Evolutionary conservation across 1,284 basidiomycete genomes (phyloP).

Genomic region (Cryptococcus floricola): DNA sequence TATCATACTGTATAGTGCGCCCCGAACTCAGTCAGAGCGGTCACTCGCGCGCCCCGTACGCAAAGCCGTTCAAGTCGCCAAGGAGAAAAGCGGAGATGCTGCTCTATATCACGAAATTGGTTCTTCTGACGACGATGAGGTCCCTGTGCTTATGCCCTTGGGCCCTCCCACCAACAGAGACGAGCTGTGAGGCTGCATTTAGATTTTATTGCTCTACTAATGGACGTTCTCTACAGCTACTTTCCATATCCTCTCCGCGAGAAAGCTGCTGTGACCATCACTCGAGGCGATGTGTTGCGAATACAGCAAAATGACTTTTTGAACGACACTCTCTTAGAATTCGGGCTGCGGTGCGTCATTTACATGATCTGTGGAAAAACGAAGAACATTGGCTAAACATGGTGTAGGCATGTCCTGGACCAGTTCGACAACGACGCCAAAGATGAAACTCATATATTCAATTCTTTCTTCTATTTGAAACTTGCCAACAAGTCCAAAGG

Average conservation of each 20-base stretch:
- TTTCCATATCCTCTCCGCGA: conserved; percentile 68
- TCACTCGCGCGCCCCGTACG: no score
- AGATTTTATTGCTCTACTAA: no score
- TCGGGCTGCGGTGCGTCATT: conserved; percentile 74
- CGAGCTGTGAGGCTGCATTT: conserved; percentile 21
- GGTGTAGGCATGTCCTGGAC: conserved; percentile 62
- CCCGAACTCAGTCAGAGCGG: no score
- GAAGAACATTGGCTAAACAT: background rate
- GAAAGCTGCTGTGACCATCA: conserved; percentile 71
- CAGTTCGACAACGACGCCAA: conserved; percentile 54
- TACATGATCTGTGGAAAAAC: background rate
- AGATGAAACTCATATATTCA: conserved; percentile 79
- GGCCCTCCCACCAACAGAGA: conserved; percentile 15
- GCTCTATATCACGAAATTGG: no score
- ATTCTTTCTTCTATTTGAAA: conserved; percentile 96
- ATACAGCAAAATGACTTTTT: conserved; percentile 75
- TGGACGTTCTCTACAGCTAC: background rate
- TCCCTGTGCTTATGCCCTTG: no score
- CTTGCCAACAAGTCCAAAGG: conserved; percentile 61
- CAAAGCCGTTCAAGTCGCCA: no score
- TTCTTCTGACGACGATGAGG: no score
- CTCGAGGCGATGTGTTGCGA: conserved; percentile 68
- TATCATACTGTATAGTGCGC: background rate
- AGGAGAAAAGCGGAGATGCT: no score
- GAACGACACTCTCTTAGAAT: conserved; percentile 95